phyloP scores from a whole-genome alignment of 108 stramenopile species.

The Heterococcus sp. region DNA sequence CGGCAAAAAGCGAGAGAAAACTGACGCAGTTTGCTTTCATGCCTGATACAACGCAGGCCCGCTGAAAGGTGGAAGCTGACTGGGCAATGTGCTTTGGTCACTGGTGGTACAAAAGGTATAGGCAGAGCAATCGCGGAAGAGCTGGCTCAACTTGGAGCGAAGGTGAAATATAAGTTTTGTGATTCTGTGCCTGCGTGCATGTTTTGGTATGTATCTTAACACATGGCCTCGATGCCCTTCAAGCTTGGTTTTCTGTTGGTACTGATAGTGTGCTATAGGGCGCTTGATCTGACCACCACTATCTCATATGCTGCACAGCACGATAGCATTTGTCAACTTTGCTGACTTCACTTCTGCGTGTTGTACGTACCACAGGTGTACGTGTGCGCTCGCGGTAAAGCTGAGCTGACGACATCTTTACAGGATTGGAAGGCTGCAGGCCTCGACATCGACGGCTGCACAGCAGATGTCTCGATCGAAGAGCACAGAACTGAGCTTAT shows the following conservation, averaged over 20 bases:
- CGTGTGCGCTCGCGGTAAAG: background rate
- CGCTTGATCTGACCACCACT: background rate
- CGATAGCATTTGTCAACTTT: background rate
- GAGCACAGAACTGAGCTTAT: slow-evolving; percentile 59
- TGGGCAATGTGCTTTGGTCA: slow-evolving; percentile 44
- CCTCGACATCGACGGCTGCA: slow-evolving; percentile 22
- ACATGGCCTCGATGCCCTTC: background rate
- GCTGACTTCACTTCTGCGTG: background rate
- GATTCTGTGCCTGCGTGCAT: slow-evolving; percentile 18
- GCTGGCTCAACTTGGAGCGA: slow-evolving; percentile 44
- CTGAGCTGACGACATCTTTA: background rate
- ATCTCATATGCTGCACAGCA: background rate
- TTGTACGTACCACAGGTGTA: background rate
- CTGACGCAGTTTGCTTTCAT: too few relatives aligned
- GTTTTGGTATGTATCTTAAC: background rate
- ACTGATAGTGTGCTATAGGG: background rate
- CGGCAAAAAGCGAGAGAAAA: too few relatives aligned
- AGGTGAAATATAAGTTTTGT: slow-evolving; percentile 7
- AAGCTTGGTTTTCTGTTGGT: background rate
- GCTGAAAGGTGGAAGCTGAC: slow-evolving; percentile 54
- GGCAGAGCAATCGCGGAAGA: slow-evolving; percentile 56
- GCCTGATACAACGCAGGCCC: too few relatives aligned
- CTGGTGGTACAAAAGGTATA: slow-evolving; percentile 56
- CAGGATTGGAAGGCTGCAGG: slow-evolving; percentile 43
- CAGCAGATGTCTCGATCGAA: slow-evolving; percentile 64